Percentiles rank a stretch among this genome's conserved stretches.
phyloP scores from a whole-genome alignment of 257 asterid genomes.

The Ocimum tenuiflorum region DNA sequence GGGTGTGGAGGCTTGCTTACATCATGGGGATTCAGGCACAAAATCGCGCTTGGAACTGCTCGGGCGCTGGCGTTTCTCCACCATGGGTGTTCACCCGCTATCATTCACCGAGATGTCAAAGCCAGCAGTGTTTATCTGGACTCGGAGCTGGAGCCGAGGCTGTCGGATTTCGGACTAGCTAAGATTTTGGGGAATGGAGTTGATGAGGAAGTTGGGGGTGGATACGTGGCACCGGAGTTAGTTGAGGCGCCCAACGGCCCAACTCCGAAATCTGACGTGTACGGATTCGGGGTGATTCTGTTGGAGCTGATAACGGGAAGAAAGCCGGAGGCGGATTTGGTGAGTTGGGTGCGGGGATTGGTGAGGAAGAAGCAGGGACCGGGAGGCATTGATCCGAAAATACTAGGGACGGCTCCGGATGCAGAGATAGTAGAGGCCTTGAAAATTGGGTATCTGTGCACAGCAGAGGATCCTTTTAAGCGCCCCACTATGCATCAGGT shows the following conservation, averaged over 20 bases:
- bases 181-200: slow-evolving; percentile 52
- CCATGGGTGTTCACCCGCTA: slow-evolving; percentile 75
- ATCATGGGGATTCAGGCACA: slow-evolving; percentile 61
- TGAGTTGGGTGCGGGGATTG: slow-evolving; percentile 60
- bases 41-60: slow-evolving; percentile 60
- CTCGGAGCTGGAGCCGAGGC: slow-evolving; percentile 50
- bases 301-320: slow-evolving; percentile 67
- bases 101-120: slow-evolving; percentile 62
- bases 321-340: slow-evolving; percentile 48
- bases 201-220: slow-evolving; percentile 55
- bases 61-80: slow-evolving; percentile 79
- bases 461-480: slow-evolving; percentile 59
- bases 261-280: slow-evolving; percentile 65
- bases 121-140: slow-evolving; percentile 77
- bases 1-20: slow-evolving; percentile 43
- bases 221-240: slow-evolving; percentile 62
- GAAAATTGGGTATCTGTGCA: slow-evolving; percentile 73
- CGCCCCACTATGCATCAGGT: slow-evolving; percentile 79
- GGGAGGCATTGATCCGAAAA: slow-evolving; percentile 53
- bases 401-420: slow-evolving; percentile 49
- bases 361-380: slow-evolving; percentile 41
- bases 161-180: slow-evolving; percentile 67
- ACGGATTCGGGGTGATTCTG: slow-evolving; percentile 67
- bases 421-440: slow-evolving; percentile 49
- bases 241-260: slow-evolving; percentile 33